phyloP scores from a whole-genome alignment of 164 flowering plant species.

The Brasenia schreberi region DNA sequence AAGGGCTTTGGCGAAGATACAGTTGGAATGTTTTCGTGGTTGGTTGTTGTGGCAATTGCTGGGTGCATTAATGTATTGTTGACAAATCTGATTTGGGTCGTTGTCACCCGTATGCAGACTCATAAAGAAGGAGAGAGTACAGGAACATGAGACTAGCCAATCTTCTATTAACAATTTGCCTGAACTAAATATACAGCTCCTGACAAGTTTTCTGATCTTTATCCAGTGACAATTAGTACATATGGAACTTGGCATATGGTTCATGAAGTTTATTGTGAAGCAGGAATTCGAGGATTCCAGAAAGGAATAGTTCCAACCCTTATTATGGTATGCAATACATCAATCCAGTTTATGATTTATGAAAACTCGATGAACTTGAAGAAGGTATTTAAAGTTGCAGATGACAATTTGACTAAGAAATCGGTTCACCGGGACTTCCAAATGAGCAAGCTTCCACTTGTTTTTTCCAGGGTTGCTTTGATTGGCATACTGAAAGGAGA shows the following conservation, averaged over 20 bases:
- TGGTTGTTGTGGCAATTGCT: conserved; percentile 61
- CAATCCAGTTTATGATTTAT: too few species aligned
- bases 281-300: too few species aligned
- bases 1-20: conserved; percentile 45
- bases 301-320: too few species aligned
- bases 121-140: conserved; percentile 60
- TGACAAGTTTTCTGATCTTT: conserved; percentile 33
- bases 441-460: too few species aligned
- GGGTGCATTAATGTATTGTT: conserved; percentile 70
- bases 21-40: conserved; percentile 76
- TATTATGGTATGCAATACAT: too few species aligned
- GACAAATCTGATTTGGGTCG: conserved; percentile 80
- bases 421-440: too few species aligned
- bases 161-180: conserved; percentile 21
- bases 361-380: too few species aligned
- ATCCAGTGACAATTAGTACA: conserved; percentile 36
- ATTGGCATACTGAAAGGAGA: too few species aligned
- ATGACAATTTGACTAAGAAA: too few species aligned
- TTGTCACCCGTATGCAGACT: conserved; percentile 92
- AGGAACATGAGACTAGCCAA: conserved; percentile 36
- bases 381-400: too few species aligned
- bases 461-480: too few species aligned
- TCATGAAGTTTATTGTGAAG: too few species aligned
- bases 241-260: conserved; percentile 59
- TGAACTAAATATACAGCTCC: conserved; percentile 20